Evolutionary conservation across 2,329 filamentous ascomycete species (phyloP).

Genomic region (Botryotinia narcissicola): DNA sequence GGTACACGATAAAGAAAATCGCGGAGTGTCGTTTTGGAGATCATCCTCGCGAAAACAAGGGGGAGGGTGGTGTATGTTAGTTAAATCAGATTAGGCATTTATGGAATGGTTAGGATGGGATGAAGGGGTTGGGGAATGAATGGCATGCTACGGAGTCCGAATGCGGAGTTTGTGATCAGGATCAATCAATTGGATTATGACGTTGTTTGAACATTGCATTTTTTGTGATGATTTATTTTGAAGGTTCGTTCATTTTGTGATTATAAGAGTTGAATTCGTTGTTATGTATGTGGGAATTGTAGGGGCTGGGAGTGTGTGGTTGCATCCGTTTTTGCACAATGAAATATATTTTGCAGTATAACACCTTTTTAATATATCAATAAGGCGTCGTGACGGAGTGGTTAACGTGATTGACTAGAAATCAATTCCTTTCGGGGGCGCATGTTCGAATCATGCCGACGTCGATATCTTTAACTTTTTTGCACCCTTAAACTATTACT

Average conservation of each 20-base stretch:
- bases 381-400: conserved; percentile 14
- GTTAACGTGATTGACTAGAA: conserved; percentile 15
- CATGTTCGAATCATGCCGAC: conserved; percentile 19
- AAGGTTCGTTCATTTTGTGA: not conserved
- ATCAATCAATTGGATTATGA: not conserved
- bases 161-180: not conserved
- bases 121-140: not conserved
- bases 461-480: not conserved
- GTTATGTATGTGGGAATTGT: not conserved
- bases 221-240: not conserved
- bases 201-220: not conserved
- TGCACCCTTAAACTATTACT: fast-evolving
- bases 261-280: not conserved
- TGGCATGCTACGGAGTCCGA: not conserved
- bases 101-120: not conserved
- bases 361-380: too few species aligned
- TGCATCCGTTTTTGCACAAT: too few species aligned
- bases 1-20: not conserved
- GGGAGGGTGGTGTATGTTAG: not conserved
- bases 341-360: too few species aligned
- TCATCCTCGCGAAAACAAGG: not conserved
- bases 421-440: conserved; percentile 14
- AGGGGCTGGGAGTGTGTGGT: not conserved
- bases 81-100: not conserved
- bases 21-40: not conserved